These are phyloP conservation scores for Chaetomium olivaceum DNA, from an alignment of 2,329 filamentous ascomycete genomes.

Conservation along the genomic window DNA sequence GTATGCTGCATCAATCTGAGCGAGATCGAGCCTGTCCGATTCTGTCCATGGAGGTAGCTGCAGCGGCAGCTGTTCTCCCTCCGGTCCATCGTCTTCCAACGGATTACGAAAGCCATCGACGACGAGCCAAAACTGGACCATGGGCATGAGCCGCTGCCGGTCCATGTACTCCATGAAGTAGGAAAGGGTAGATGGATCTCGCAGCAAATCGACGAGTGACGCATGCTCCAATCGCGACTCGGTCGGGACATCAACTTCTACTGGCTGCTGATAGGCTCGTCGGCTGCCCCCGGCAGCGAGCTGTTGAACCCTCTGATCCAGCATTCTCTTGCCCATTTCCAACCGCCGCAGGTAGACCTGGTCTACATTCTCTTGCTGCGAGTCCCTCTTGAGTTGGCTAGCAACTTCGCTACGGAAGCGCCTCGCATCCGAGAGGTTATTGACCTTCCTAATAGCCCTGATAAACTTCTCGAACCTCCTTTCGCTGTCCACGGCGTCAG, in stretches of 20 bases:
- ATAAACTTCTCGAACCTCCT: conserved; percentile 94
- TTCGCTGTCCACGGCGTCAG: conserved; percentile 80
- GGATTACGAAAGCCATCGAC: conserved; percentile 96
- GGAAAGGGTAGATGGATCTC: conserved; percentile 85
- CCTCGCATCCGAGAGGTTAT: conserved; percentile 88
- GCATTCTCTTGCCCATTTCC: conserved; percentile 84
- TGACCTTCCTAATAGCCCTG: conserved; percentile 81
- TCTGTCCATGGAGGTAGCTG: conserved; percentile 72
- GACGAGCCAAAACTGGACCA: conserved; percentile 98
- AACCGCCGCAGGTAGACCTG: conserved; percentile 83
- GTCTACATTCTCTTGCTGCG: conserved; percentile 75
- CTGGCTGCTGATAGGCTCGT: conserved; percentile 35
- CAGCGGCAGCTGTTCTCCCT: conserved; percentile 63
- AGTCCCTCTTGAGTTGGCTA: conserved; percentile 86
- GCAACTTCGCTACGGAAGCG: conserved; percentile 89
- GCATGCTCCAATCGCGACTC: conserved; percentile 72
- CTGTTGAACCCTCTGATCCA: conserved; percentile 86
- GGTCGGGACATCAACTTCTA: conserved; percentile 35
- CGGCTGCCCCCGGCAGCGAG: conserved; percentile 68
- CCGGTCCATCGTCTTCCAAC: conserved; percentile 75
- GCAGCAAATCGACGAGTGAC: conserved; percentile 79
- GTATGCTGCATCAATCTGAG: conserved; percentile 89
- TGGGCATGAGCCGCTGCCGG: conserved; percentile 76
- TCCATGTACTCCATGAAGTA: conserved; percentile 99
- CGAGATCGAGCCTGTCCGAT: conserved; percentile 82